A percentile compares a stretch with the other conserved stretches of the same genome.
phyloP scores from a whole-genome alignment of 352 stramenopile genomes.

The Plasmopara muralis region DNA sequence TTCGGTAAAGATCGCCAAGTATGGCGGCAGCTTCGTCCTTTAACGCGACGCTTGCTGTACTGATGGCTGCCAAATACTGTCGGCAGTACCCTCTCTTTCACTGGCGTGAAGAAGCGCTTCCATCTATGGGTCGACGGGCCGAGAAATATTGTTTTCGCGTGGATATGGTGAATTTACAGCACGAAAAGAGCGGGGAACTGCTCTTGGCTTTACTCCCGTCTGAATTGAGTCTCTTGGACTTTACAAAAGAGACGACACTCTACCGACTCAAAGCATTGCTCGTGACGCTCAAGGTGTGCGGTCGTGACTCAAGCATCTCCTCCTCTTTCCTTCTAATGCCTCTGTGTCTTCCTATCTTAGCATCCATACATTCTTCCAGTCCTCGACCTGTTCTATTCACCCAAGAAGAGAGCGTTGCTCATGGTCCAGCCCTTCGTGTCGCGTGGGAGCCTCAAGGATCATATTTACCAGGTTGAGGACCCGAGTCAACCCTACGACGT shows the following conservation, averaged over 20 bases:
- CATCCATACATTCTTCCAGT: constrained; percentile 68
- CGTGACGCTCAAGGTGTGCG: constrained; percentile 56
- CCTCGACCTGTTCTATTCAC: constrained; percentile 59
- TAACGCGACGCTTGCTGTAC: constrained; percentile 53
- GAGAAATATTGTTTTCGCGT: constrained; percentile 72
- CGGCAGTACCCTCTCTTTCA: constrained; percentile 56
- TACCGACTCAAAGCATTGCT: constrained; percentile 75
- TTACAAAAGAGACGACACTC: constrained; percentile 44
- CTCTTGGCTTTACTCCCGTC: constrained; percentile 53
- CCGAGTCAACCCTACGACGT: constrained; percentile 35
- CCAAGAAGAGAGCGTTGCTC: constrained; percentile 57
- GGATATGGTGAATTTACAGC: constrained; percentile 58
- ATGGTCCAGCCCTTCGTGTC: constrained; percentile 58
- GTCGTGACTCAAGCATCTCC: constrained; percentile 2
- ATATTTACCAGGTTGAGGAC: constrained; percentile 39
- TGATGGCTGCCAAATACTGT: constrained; percentile 72
- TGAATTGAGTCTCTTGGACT: constrained; percentile 51
- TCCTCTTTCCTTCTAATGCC: constrained; percentile 2
- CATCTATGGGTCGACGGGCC: constrained; percentile 41
- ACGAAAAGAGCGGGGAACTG: constrained; percentile 47
- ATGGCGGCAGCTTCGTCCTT: constrained; percentile 38
- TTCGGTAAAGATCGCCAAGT: not conserved
- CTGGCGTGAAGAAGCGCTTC: constrained; percentile 64
- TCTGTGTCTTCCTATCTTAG: constrained; percentile 6
- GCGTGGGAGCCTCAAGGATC: constrained; percentile 56